Base-by-base conservation (phyloP, 352 stramenopile species). In the Phytophthora aleatoria region DNA sequence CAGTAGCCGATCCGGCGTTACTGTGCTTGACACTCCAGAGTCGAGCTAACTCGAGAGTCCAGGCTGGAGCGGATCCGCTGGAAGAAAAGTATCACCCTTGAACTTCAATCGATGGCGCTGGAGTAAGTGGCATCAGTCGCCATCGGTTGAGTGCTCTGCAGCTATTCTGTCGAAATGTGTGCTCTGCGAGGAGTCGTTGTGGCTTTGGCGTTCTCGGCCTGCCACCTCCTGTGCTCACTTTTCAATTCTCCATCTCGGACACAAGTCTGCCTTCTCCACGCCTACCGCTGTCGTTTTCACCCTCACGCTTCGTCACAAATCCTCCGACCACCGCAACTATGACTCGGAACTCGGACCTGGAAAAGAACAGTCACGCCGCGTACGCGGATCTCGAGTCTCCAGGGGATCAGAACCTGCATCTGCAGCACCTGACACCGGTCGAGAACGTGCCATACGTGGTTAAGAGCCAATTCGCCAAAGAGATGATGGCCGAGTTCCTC, bases 391-490 rank as follows among this genome's bases (percentile, higher is more conserved):
- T 70, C 24, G 66, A 65, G 27, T 48, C 55, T 15, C 66, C 48
- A 16, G 48, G 48, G 8, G 67, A 61, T 11, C 28, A 51, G 7
- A 48, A 26, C 43, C 43, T 44, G 36, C 56, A 64, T 44, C 41
- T 64, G 24, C 56, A 68, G 10, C 44, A 65, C 41, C n/a, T 66
- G 44, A 73, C 50, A 4, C 52, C 52, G 0, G 52, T 68, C 9
- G 45, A 62, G 12, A 58, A 52, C 41, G 45, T 64, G 20, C 61
- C 50, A 53, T 83, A 74, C 62, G 69, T 75, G 47, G 64, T 73
- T 49, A 72, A 80, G 63, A 74, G 62, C 56, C 60, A 74, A 66
- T 71, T 73, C 54, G 39, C 69, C 49, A 73, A 71, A 57, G 69
- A 81, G 57, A 76, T 71, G 61, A 66, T 81, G 50, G 69, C 47